These are phyloP conservation scores for Sclerotinia trifoliorum DNA, from an alignment of 2,329 filamentous ascomycete species.

Conservation along the genomic window DNA sequence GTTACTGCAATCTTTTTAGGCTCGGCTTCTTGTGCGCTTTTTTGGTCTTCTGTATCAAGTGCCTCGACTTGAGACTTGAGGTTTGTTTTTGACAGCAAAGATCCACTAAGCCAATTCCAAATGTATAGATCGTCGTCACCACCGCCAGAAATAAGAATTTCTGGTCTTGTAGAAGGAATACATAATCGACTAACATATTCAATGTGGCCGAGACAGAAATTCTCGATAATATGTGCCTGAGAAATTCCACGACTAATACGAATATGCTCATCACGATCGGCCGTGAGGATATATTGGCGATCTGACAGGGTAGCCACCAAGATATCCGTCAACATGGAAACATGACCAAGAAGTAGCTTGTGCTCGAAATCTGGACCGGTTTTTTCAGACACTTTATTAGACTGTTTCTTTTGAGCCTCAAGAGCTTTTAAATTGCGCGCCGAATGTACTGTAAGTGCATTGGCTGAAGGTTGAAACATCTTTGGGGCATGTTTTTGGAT, in stretches of 20 bases:
- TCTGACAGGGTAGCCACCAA: slow-evolving; percentile 53
- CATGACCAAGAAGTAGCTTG: slow-evolving; percentile 81
- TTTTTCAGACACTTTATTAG: slow-evolving; percentile 37
- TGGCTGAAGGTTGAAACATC: slow-evolving; percentile 52
- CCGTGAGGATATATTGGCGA: slow-evolving; percentile 62
- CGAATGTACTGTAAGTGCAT: slow-evolving; percentile 61
- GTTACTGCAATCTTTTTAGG: slow-evolving; percentile 42
- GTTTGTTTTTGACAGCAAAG: slow-evolving; percentile 54
- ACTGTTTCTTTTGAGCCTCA: slow-evolving; percentile 55
- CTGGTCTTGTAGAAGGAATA: slow-evolving; percentile 54
- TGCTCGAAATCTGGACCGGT: slow-evolving; percentile 62
- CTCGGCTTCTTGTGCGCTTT: slow-evolving; percentile 17
- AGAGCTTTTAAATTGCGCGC: slow-evolving; percentile 61
- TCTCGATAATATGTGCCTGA: slow-evolving; percentile 84
- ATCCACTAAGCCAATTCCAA: slow-evolving; percentile 69
- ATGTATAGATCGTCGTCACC: slow-evolving; percentile 76
- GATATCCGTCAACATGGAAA: slow-evolving; percentile 87
- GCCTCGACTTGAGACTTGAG: slow-evolving; percentile 49
- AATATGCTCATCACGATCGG: slow-evolving; percentile 79
- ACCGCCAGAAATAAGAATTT: slow-evolving; percentile 79
- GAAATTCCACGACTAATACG: slow-evolving; percentile 78
- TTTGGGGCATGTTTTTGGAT: slow-evolving; percentile 32
- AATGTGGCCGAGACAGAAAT: slow-evolving; percentile 83
- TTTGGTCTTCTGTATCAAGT: slow-evolving; percentile 5
- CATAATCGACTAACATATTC: slow-evolving; percentile 80